phyloP scores from a whole-genome alignment of 345 rosid species.

The Brassica carinata region DNA sequence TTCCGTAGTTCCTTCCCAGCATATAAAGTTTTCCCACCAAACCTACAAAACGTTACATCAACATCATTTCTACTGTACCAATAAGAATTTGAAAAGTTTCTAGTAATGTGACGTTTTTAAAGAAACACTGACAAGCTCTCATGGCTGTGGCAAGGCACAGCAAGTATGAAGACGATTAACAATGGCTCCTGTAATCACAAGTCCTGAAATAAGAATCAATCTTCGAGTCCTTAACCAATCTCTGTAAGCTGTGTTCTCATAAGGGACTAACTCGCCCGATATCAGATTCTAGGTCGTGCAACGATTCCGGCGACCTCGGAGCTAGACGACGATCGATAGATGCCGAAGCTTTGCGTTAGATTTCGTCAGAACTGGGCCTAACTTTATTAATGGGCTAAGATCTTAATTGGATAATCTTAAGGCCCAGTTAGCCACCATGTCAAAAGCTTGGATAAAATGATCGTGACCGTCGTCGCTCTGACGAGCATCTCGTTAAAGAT shows the following conservation, averaged over 20 bases:
- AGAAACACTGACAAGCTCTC: slow-evolving; percentile 45
- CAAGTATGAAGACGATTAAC: slow-evolving; percentile 23
- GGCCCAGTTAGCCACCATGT: too few relatives aligned
- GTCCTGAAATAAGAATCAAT: neutral
- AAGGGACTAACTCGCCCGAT: neutral
- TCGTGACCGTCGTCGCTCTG: too few relatives aligned
- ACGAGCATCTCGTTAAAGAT: too few relatives aligned
- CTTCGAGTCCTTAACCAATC: neutral
- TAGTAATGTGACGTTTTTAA: neutral
- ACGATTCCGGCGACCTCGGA: slow-evolving; percentile 27
- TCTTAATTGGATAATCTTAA: neutral
- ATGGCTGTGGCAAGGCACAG: slow-evolving; percentile 34
- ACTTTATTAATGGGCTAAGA: neutral
- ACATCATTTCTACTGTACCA: neutral
- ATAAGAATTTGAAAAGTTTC: neutral
- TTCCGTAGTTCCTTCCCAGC: slow-evolving; percentile 71
- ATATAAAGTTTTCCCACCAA: slow-evolving; percentile 44
- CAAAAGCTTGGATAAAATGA: too few relatives aligned
- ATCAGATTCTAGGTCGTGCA: neutral
- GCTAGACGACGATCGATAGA: neutral
- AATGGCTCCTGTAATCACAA: neutral
- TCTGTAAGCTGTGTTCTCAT: neutral
- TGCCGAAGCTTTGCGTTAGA: neutral
- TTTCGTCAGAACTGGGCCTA: slow-evolving; percentile 16
- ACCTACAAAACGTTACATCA: slow-evolving; percentile 36